These are phyloP conservation scores for Hansenula lynferdii DNA, from an alignment of 1,139 yeast species.

Conservation along the genomic window DNA sequence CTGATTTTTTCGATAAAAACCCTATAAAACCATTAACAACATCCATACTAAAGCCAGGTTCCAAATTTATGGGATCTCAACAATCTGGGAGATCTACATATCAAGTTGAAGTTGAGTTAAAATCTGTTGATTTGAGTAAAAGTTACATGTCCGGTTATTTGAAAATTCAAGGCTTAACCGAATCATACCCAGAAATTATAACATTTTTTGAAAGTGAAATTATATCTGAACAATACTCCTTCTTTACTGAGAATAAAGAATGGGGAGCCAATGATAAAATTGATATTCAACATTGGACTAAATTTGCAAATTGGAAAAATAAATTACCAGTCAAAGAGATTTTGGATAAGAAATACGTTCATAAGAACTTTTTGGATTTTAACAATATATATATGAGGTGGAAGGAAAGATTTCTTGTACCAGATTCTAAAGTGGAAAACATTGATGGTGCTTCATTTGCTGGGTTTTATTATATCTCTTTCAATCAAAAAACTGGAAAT, in stretches of 20 bases:
- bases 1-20: slow-evolving; percentile 1
- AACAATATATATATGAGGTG: slow-evolving; percentile 82
- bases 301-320: slow-evolving; percentile 57
- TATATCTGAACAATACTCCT: slow-evolving; percentile 53
- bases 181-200: slow-evolving; percentile 68
- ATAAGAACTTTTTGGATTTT: slow-evolving; percentile 32
- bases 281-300: slow-evolving; percentile 85
- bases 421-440: slow-evolving; percentile 63
- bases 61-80: slow-evolving; percentile 65
- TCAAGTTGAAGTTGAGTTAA: slow-evolving; percentile 67
- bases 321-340: slow-evolving; percentile 25
- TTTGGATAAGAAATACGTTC: slow-evolving; percentile 24
- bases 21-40: slow-evolving; percentile 10
- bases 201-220: slow-evolving; percentile 89
- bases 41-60: slow-evolving; percentile 51
- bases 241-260: slow-evolving; percentile 36
- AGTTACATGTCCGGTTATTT: slow-evolving; percentile 72
- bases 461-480: slow-evolving; percentile 85
- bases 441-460: slow-evolving; percentile 85
- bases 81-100: slow-evolving; percentile 65
- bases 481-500: slow-evolving; percentile 71
- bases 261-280: slow-evolving; percentile 66
- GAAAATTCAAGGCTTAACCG: slow-evolving; percentile 76
- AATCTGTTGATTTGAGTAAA: slow-evolving; percentile 58
- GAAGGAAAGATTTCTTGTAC: slow-evolving; percentile 86